Percentiles rank a stretch among this genome's conserved stretches.
Evolutionary conservation across 306 rosid genomes (phyloP).

Genomic region (Quercus dentata): DNA sequence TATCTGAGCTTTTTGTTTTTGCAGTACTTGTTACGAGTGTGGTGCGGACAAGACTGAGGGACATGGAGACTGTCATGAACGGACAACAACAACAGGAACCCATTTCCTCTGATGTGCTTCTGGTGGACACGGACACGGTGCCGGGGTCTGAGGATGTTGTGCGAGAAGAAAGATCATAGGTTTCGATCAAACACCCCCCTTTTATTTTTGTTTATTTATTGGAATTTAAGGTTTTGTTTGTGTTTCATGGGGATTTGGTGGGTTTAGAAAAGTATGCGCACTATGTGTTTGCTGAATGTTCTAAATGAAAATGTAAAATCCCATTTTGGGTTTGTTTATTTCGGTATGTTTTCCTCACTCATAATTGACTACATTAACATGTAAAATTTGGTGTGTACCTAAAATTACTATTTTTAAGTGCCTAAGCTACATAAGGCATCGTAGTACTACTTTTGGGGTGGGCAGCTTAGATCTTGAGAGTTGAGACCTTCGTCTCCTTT

Average conservation of each 20-base stretch:
- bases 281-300: constrained; percentile 50
- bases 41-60: constrained; percentile 51
- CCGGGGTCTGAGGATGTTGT: constrained; percentile 13
- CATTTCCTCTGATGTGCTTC: constrained; percentile 22
- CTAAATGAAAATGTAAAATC: constrained; percentile 8
- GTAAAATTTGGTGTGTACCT: no score
- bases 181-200: no score
- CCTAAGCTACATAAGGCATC: no score
- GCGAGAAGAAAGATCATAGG: constrained; percentile 34
- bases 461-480: no score
- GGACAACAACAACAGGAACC: constrained; percentile 30
- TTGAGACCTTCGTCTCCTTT: no score
- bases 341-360: no score
- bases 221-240: background rate
- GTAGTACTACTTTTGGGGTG: no score
- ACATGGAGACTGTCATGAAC: constrained; percentile 40
- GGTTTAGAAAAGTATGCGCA: background rate
- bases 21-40: constrained; percentile 63
- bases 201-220: background rate
- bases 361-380: no score
- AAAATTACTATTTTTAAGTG: no score
- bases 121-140: constrained; percentile 27
- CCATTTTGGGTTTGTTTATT: background rate
- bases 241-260: background rate
- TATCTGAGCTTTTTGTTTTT: background rate